These are phyloP conservation scores for Friedmanniomyces endolithicus DNA, from an alignment of 495 filamentous ascomycete genomes.

Conservation along the genomic window DNA sequence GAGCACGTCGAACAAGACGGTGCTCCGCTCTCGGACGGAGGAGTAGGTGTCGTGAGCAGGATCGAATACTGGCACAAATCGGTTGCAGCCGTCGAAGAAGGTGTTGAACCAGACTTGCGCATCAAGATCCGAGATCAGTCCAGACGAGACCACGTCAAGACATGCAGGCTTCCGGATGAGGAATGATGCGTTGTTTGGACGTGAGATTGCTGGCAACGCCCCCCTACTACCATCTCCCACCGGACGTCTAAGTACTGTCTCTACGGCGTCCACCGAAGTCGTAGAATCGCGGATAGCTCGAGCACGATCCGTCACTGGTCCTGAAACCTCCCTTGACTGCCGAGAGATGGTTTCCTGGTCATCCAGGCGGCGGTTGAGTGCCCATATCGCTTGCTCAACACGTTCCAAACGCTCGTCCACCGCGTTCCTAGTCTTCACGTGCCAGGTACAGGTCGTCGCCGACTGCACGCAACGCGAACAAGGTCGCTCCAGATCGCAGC, in stretches of 20 bases:
- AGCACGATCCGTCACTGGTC: no score
- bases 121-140: background rate
- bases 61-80: conserved; percentile 9
- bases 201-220: background rate
- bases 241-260: no score
- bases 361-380: background rate
- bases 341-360: background rate
- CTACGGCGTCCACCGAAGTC: no score
- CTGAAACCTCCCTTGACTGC: no score
- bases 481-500: conserved; percentile 5
- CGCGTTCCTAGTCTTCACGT: background rate
- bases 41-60: conserved; percentile 6
- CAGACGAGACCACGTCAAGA: background rate
- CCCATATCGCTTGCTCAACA: background rate
- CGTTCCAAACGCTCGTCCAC: background rate
- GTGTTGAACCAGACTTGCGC: background rate
- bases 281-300: no score
- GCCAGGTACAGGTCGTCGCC: background rate
- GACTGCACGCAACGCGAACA: background rate
- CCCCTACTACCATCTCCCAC: no score
- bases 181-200: background rate
- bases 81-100: conserved; percentile 6
- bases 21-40: conserved; percentile 12
- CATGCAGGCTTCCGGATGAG: background rate
- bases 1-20: conserved; percentile 33